These are phyloP conservation scores for Dipteronia sinensis DNA, from an alignment of 345 rosid species.

Conservation along the genomic window DNA sequence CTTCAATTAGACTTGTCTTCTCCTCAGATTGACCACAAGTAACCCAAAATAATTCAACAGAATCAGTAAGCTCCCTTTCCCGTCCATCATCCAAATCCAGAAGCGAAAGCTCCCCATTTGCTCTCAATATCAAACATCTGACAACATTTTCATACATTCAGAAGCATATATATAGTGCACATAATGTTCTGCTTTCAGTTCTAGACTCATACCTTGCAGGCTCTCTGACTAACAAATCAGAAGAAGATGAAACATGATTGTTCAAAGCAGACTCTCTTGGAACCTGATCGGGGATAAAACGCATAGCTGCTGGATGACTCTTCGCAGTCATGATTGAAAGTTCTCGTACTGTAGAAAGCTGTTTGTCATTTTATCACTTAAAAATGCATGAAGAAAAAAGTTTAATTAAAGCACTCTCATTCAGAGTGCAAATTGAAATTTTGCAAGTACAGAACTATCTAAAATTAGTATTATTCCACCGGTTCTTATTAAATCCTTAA, in stretches of 20 bases:
- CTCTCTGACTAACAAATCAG: constrained; percentile 56
- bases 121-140: constrained; percentile 92
- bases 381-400: constrained; percentile 62
- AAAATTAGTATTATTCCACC: not conserved
- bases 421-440: constrained; percentile 28
- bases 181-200: constrained; percentile 19
- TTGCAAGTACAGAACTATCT: constrained; percentile 15
- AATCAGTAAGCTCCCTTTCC: constrained; percentile 92
- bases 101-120: constrained; percentile 93
- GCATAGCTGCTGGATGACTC: constrained; percentile 99
- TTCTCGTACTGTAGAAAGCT: constrained; percentile 99
- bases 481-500: constrained; percentile 11
- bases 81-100: constrained; percentile 98
- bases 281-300: constrained; percentile 88
- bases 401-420: constrained; percentile 30
- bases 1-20: constrained; percentile 84
- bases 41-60: constrained; percentile 98
- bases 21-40: constrained; percentile 95
- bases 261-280: constrained; percentile 51
- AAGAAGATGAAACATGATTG: constrained; percentile 48
- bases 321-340: constrained; percentile 98
- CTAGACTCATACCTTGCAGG: constrained; percentile 72
- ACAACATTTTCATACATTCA: constrained; percentile 33
- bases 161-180: constrained; percentile 24
- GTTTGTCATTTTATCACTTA: constrained; percentile 99